Evolutionary conservation across 1,284 basidiomycete genomes (phyloP).

Genomic region (Pterulicium gracile): DNA sequence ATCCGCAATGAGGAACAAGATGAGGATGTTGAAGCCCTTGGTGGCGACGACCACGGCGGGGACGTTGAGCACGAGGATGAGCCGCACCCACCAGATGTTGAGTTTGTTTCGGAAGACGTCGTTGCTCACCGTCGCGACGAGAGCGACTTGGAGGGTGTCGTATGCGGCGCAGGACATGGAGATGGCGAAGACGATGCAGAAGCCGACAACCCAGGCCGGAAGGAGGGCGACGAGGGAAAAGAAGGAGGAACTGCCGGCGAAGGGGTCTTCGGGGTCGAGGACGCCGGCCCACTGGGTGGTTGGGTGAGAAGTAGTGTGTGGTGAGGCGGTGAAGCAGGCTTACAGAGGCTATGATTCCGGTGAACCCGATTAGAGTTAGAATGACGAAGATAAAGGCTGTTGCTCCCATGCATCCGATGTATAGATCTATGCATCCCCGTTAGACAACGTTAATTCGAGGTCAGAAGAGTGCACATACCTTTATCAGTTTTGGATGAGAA

Average conservation of each 20-base stretch:
- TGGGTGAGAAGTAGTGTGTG: not conserved
- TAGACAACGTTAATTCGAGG: not conserved
- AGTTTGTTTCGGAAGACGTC: not conserved
- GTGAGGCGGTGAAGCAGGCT: not conserved
- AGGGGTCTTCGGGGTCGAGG: not conserved
- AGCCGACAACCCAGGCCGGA: not conserved
- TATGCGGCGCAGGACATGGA: not conserved
- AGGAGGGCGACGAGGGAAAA: not conserved
- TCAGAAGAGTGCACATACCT: not conserved
- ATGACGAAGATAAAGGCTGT: not conserved
- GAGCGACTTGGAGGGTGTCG: not conserved
- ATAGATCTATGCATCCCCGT: not conserved
- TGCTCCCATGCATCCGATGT: not conserved
- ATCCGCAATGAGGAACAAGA: not conserved
- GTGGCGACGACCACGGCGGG: not conserved
- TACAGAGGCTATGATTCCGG: not conserved
- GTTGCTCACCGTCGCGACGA: not conserved
- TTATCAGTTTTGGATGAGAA: not conserved
- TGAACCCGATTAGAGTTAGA: not conserved
- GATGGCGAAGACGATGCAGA: constrained; percentile 2
- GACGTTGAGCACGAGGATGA: not conserved
- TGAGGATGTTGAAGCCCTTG: not conserved
- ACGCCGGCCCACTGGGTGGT: not conserved
- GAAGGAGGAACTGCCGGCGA: not conserved
- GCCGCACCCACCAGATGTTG: not conserved